phyloP scores from a whole-genome alignment of 73 alveolate species.

The Symbiodinium pilosum region DNA sequence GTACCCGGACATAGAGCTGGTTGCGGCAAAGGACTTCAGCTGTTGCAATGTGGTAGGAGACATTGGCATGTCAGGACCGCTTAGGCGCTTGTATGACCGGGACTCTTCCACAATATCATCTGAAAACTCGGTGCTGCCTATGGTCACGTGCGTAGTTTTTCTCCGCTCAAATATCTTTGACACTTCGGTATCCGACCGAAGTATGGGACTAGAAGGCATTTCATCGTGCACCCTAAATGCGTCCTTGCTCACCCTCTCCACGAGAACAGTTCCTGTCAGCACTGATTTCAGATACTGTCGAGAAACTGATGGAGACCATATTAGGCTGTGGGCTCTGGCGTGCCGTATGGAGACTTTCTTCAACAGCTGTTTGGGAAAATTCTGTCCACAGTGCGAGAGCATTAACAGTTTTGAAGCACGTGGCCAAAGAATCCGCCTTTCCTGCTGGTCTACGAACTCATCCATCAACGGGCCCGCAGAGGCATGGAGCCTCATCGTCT shows the following conservation, averaged over 20 bases:
- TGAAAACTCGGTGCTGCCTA: not conserved
- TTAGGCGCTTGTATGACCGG: not conserved
- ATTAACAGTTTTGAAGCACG: not conserved
- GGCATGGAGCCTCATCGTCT: not conserved
- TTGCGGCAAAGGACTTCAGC: not conserved
- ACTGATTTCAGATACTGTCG: slow-evolving; percentile 12
- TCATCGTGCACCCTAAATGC: not conserved
- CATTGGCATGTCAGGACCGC: not conserved
- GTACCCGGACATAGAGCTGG: not conserved
- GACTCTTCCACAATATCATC: not conserved
- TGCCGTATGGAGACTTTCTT: slow-evolving; percentile 28
- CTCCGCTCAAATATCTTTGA: not conserved
- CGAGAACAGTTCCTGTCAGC: slow-evolving; percentile 23
- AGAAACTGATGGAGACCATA: slow-evolving; percentile 31
- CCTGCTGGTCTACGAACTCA: slow-evolving; percentile 65
- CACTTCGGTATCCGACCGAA: not conserved
- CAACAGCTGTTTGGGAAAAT: slow-evolving; percentile 38
- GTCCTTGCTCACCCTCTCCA: slow-evolving; percentile 20
- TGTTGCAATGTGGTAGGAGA: not conserved
- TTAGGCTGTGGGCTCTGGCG: slow-evolving; percentile 5
- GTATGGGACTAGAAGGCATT: not conserved
- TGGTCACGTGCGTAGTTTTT: not conserved
- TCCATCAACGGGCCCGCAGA: slow-evolving; percentile 26
- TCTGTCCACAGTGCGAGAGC: slow-evolving; percentile 36
- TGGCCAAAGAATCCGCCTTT: slow-evolving; percentile 48